These are phyloP conservation scores for Botrytis galanthina DNA, from an alignment of 2,329 filamentous ascomycete species.

Conservation along the genomic window DNA sequence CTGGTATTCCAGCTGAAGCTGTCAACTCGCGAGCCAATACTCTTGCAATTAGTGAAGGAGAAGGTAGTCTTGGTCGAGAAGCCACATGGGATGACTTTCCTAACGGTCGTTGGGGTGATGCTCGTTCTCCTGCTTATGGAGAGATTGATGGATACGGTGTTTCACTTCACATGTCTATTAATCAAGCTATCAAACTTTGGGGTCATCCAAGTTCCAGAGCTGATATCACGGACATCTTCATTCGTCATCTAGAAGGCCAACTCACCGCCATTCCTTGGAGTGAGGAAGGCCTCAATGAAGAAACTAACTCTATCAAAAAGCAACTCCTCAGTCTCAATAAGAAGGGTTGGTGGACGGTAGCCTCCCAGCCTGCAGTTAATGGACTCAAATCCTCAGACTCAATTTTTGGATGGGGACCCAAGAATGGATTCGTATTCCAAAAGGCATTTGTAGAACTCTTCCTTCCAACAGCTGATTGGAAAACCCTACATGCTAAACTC, in stretches of 20 bases:
- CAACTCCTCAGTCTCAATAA: constrained; percentile 74
- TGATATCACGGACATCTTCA: constrained; percentile 80
- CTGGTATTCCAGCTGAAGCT: constrained; percentile 69
- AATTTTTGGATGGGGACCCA: constrained; percentile 91
- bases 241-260: constrained; percentile 74
- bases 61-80: constrained; percentile 84
- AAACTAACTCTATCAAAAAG: constrained; percentile 77
- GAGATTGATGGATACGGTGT: constrained; percentile 98
- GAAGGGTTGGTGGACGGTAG: constrained; percentile 93
- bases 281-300: constrained; percentile 80
- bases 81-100: constrained; percentile 99
- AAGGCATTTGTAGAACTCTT: constrained; percentile 99
- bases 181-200: constrained; percentile 82
- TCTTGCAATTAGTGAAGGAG: constrained; percentile 89
- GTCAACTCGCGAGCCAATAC: constrained; percentile 80
- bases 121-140: constrained; percentile 87
- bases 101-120: constrained; percentile 93
- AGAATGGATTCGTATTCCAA: constrained; percentile 92
- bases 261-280: constrained; percentile 88
- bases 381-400: constrained; percentile 72
- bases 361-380: constrained; percentile 91
- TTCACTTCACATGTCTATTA: constrained; percentile 86
- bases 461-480: constrained; percentile 72
- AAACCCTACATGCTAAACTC: constrained; percentile 62
- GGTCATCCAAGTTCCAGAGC: constrained; percentile 65